Evolutionary conservation across 768 basidiomycete genomes (phyloP).

Genomic region (Boletales sp.): DNA sequence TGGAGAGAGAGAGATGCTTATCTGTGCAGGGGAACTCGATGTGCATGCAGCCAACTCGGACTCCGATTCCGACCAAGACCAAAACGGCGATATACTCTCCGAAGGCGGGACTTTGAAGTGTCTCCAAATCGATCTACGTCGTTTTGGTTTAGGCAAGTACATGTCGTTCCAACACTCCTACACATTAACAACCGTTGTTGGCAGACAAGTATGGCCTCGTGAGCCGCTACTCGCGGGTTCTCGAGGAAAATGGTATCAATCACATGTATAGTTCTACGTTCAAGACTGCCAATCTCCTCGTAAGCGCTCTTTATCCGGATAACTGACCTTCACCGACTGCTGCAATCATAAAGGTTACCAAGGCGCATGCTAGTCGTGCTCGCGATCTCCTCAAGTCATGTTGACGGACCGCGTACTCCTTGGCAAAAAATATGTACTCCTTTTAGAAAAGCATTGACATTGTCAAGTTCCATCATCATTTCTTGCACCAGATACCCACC

Average conservation of each 20-base stretch:
- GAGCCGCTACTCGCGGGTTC: slow-evolving; percentile 68
- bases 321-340: neutral
- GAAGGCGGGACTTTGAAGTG: slow-evolving; percentile 52
- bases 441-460: neutral
- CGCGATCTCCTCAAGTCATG: slow-evolving; percentile 56
- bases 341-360: slow-evolving; percentile 44
- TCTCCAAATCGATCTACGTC: slow-evolving; percentile 70
- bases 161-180: neutral
- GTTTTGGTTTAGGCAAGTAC: slow-evolving; percentile 63
- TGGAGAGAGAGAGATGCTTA: slow-evolving; percentile 70
- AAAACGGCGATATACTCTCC: slow-evolving; percentile 28
- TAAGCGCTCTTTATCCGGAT: slow-evolving; percentile 25
- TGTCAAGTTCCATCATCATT: slow-evolving; percentile 8
- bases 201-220: slow-evolving; percentile 77
- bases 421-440: neutral
- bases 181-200: neutral
- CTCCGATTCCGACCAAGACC: slow-evolving; percentile 38
- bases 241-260: slow-evolving; percentile 71
- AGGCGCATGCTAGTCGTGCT: slow-evolving; percentile 53
- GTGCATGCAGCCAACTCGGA: slow-evolving; percentile 29
- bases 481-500: slow-evolving; percentile 15
- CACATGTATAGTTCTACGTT: slow-evolving; percentile 86
- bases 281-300: slow-evolving; percentile 77
- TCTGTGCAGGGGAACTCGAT: slow-evolving; percentile 65
- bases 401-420: slow-evolving; percentile 27